Conservation (phyloP, 2,329 filamentous ascomycete genomes). For the Thermothelomyces thermophilus region DNA sequence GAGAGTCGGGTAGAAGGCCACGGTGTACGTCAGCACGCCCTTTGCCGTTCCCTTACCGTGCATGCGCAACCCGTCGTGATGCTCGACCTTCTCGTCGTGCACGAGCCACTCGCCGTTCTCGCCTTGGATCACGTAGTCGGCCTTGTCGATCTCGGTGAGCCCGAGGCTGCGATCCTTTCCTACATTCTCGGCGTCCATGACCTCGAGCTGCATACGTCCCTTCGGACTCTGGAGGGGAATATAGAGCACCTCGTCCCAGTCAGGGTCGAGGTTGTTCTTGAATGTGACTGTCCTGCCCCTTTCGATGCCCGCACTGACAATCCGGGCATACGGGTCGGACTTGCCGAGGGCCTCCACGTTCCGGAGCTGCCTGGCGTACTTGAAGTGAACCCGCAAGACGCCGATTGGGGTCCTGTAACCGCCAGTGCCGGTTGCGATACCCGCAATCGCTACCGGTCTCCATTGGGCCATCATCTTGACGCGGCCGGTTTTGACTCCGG, state of each 20-base stretch:
- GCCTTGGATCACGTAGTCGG: slow-evolving; percentile 72
- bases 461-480: slow-evolving; percentile 89
- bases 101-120: slow-evolving; percentile 75
- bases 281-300: slow-evolving; percentile 92
- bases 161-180: slow-evolving; percentile 87
- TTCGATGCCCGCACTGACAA: slow-evolving; percentile 82
- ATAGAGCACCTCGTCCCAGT: slow-evolving; percentile 94
- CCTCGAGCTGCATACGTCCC: slow-evolving; percentile 81
- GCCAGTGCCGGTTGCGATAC: slow-evolving; percentile 67
- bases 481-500: slow-evolving; percentile 72
- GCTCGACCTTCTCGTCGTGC: slow-evolving; percentile 65
- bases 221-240: slow-evolving; percentile 79
- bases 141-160: slow-evolving; percentile 65
- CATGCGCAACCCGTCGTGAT: slow-evolving; percentile 63
- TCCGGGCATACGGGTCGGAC: slow-evolving; percentile 88
- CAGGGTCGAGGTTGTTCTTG: slow-evolving; percentile 89
- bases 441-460: slow-evolving; percentile 87
- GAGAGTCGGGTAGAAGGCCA: slow-evolving; percentile 83
- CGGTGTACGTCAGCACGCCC: slow-evolving; percentile 74
- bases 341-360: slow-evolving; percentile 96
- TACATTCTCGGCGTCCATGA: slow-evolving; percentile 93
- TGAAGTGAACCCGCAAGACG: slow-evolving; percentile 90
- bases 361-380: slow-evolving; percentile 71
- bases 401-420: slow-evolving; percentile 92
- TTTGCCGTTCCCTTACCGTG: slow-evolving; percentile 68